Evolutionary conservation across 352 stramenopile genomes (phyloP).

Genomic region (Sclerospora graminicola): DNA sequence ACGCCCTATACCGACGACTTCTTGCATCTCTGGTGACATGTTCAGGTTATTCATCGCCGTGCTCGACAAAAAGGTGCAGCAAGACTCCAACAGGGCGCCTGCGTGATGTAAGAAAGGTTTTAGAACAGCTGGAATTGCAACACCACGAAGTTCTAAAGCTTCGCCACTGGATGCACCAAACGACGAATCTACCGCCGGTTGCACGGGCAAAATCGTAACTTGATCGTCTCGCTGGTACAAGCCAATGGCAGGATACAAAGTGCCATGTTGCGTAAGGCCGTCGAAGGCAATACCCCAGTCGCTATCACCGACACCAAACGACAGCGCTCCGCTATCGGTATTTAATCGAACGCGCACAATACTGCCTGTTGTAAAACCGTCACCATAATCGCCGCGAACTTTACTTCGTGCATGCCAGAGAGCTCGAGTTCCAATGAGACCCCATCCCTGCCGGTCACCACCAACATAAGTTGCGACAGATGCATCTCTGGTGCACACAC

Average conservation of each 20-base stretch:
- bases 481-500: constrained; percentile 77
- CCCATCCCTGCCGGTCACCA: constrained; percentile 83
- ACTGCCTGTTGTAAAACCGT: constrained; percentile 82
- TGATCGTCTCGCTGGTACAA: constrained; percentile 85
- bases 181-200: constrained; percentile 24
- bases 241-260: constrained; percentile 78
- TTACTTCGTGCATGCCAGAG: constrained; percentile 87
- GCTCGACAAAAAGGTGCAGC: constrained; percentile 37
- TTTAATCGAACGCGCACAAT: constrained; percentile 76
- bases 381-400: constrained; percentile 80
- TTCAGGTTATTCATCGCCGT: constrained; percentile 12
- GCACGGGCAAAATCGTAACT: constrained; percentile 75
- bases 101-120: constrained; percentile 71
- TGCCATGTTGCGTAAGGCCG: constrained; percentile 80
- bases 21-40: constrained; percentile 14
- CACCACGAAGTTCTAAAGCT: constrained; percentile 19
- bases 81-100: constrained; percentile 43
- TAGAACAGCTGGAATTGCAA: constrained; percentile 53
- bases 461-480: constrained; percentile 84
- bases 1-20: constrained; percentile 4
- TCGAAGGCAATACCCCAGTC: constrained; percentile 87
- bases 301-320: constrained; percentile 79
- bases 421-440: constrained; percentile 79
- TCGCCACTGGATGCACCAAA: constrained; percentile 21
- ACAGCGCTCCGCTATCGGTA: constrained; percentile 78